A percentile compares a stretch with the other conserved stretches of the same genome.
Evolutionary conservation across 23 red algal species (phyloP).

Genomic region (Agarophyton chilense): DNA sequence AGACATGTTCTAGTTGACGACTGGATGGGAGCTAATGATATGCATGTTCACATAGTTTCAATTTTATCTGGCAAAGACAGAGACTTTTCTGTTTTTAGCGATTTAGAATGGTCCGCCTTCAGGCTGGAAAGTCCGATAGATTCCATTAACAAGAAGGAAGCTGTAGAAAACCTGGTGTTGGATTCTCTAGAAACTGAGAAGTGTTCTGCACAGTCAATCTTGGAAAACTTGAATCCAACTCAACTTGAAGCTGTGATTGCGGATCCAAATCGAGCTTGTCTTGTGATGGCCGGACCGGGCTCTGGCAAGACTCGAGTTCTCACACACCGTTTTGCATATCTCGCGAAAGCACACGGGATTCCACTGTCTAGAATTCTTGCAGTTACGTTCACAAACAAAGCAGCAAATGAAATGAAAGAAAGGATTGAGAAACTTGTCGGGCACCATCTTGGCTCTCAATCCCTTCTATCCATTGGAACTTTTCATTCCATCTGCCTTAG

Average conservation of each 20-base stretch:
- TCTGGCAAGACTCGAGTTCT: slow-evolving; percentile 90
- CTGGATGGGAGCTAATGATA: not conserved
- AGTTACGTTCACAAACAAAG: slow-evolving; percentile 93
- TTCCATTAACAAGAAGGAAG: not conserved
- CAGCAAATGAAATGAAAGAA: slow-evolving; percentile 84
- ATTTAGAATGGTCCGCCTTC: not conserved
- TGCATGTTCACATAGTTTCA: not conserved
- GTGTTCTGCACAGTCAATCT: slow-evolving; percentile 10
- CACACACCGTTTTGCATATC: slow-evolving; percentile 73
- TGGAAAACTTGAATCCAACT: slow-evolving; percentile 43
- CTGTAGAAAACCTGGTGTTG: not conserved
- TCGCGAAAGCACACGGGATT: slow-evolving; percentile 34
- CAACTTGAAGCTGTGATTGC: slow-evolving; percentile 61
- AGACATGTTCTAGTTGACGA: slow-evolving; percentile 13
- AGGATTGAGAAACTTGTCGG: slow-evolving; percentile 59
- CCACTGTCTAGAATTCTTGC: slow-evolving; percentile 60
- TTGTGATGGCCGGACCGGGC: slow-evolving; percentile 87
- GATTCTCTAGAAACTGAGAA: not conserved
- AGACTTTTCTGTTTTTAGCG: not conserved
- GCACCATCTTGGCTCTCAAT: slow-evolving; percentile 5
- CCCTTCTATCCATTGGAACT: slow-evolving; percentile 52
- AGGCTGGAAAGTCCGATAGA: not conserved
- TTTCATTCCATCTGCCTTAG: slow-evolving; percentile 75
- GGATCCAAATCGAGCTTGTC: slow-evolving; percentile 45
- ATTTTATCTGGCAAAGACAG: not conserved